A percentile compares a stretch with the other conserved stretches of the same genome.
Evolutionary conservation across 2,329 filamentous ascomycete genomes (phyloP).

Genomic region (Parascedosporium putredinis): DNA sequence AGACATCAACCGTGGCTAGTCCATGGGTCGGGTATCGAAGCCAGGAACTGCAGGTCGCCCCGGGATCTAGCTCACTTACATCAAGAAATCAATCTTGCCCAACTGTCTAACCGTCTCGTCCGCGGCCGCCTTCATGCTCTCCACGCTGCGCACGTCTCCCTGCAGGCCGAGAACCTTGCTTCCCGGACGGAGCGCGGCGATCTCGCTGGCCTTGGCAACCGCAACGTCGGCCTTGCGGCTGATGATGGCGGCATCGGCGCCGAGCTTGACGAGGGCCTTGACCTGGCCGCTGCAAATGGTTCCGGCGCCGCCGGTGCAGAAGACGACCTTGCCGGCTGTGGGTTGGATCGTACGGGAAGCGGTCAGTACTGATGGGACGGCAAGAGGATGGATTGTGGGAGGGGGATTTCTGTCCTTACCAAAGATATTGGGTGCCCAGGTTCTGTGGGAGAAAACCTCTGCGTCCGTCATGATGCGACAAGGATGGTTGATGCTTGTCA

Average conservation of each 20-base stretch:
- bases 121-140: background rate
- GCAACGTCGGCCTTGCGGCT: background rate
- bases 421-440: background rate
- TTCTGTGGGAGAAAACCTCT: background rate
- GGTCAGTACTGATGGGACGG: background rate
- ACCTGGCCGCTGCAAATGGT: background rate
- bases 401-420: background rate
- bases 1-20: no score
- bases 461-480: background rate
- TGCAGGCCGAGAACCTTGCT: background rate
- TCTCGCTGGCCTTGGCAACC: background rate
- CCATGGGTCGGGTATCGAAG: no score
- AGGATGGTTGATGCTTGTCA: background rate
- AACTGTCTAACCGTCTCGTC: background rate
- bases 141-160: background rate
- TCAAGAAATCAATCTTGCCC: slow-evolving; percentile 2
- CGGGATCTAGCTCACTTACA: background rate
- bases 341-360: background rate
- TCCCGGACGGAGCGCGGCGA: background rate
- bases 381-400: background rate
- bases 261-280: slow-evolving; percentile 1
- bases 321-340: background rate
- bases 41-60: no score
- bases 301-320: background rate
- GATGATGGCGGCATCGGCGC: background rate